Percentiles rank a stretch among this genome's conserved stretches.
Evolutionary conservation across 139 green algal species (phyloP).

Genomic region (Chlamydomonas applanata): DNA sequence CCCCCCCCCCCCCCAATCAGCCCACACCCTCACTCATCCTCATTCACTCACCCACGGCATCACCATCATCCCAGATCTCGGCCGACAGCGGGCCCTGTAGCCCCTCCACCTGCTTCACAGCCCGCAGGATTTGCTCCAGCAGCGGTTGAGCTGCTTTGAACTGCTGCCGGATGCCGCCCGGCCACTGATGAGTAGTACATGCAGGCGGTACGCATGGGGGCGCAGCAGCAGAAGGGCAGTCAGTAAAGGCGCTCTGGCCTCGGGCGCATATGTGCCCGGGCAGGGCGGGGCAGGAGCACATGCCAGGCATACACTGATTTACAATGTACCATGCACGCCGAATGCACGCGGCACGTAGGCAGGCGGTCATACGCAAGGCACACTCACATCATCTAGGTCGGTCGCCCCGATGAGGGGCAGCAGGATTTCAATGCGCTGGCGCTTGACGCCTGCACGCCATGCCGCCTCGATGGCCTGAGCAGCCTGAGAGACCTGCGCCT

Average conservation of each 20-base stretch:
- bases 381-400: constrained; percentile 77
- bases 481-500: constrained; percentile 65
- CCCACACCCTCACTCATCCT: too few relatives aligned
- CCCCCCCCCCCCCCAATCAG: too few relatives aligned
- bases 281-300: too few relatives aligned
- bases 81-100: constrained; percentile 56
- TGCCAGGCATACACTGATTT: too few relatives aligned
- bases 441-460: constrained; percentile 54
- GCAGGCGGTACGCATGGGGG: too few relatives aligned
- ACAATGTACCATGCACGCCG: too few relatives aligned
- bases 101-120: constrained; percentile 57
- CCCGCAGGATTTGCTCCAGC: constrained; percentile 70
- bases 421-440: constrained; percentile 77
- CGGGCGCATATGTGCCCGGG: too few relatives aligned
- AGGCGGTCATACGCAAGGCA: constrained; percentile 49
- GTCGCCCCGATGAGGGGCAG: constrained; percentile 89
- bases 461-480: constrained; percentile 52
- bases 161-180: constrained; percentile 84
- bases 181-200: too few relatives aligned
- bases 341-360: too few relatives aligned
- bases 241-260: background rate
- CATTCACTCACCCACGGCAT: too few relatives aligned
- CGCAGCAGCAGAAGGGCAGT: background rate
- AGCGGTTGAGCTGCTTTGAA: constrained; percentile 78
- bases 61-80: constrained; percentile 74